Evolutionary conservation across 148 eudicot genomes (phyloP).

Genomic region (Silene uniflora): DNA sequence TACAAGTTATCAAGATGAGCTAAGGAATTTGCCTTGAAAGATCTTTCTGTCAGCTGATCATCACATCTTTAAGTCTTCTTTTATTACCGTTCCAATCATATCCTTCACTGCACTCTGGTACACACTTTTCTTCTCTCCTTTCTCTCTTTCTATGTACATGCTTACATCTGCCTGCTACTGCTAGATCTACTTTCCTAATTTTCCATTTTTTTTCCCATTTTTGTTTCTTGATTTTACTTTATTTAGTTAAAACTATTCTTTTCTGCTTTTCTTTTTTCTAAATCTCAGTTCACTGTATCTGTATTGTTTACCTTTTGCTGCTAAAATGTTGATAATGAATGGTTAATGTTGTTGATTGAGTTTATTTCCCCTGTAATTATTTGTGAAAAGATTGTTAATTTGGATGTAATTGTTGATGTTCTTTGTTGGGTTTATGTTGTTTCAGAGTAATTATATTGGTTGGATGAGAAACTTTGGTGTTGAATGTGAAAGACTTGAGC

Average conservation of each 20-base stretch:
- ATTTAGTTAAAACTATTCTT: neutral
- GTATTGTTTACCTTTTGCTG: neutral
- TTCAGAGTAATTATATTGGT: slow-evolving; percentile 21
- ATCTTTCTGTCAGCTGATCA: slow-evolving; percentile 21
- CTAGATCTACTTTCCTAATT: slow-evolving; percentile 25
- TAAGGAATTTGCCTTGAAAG: slow-evolving; percentile 30
- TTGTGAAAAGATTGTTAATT: slow-evolving; percentile 7
- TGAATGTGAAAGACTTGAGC: slow-evolving; percentile 28
- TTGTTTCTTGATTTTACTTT: slow-evolving; percentile 16
- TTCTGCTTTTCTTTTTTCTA: neutral
- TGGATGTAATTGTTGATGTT: slow-evolving; percentile 13
- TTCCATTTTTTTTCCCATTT: slow-evolving; percentile 15
- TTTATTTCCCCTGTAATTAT: neutral
- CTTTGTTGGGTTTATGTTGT: slow-evolving; percentile 6
- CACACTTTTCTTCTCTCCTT: slow-evolving; percentile 9
- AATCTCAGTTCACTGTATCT: neutral
- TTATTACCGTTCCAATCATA: slow-evolving; percentile 13
- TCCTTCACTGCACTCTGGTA: slow-evolving; percentile 23
- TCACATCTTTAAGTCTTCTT: slow-evolving; percentile 8
- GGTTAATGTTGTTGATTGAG: neutral
- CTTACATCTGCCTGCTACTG: slow-evolving; percentile 6
- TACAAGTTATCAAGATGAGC: slow-evolving; percentile 8
- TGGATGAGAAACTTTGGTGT: slow-evolving; percentile 31
- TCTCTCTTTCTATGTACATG: neutral
- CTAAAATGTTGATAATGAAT: neutral